Percentiles rank a stretch among this genome's conserved stretches.
Conservation (phyloP, 2,329 filamentous ascomycete species). For the Knufia fluminis region DNA sequence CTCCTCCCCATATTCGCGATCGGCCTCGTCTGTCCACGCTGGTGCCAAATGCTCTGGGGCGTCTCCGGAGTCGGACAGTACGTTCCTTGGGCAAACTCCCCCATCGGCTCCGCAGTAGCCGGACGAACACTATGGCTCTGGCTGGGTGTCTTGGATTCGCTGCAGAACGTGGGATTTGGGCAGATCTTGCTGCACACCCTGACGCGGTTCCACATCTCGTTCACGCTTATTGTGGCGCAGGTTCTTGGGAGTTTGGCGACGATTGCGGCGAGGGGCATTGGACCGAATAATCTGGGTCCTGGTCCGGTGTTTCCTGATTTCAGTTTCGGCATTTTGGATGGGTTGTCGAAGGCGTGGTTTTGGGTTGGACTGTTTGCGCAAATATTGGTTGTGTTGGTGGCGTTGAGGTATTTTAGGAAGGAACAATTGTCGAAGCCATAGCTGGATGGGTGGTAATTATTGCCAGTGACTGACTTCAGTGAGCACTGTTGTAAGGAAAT, state of each 20-base stretch:
- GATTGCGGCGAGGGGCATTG: slow-evolving; percentile 44
- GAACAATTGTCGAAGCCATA: slow-evolving; percentile 23
- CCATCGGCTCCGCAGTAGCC: slow-evolving; percentile 37
- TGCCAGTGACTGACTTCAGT: too few species aligned
- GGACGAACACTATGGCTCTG: slow-evolving; percentile 48
- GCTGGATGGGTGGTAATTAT: background rate
- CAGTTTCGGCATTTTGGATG: slow-evolving; percentile 12
- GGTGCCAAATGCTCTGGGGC: slow-evolving; percentile 51
- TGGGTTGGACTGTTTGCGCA: slow-evolving; percentile 46
- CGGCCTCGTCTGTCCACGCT: slow-evolving; percentile 48
- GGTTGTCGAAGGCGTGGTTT: slow-evolving; percentile 36
- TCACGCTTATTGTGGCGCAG: slow-evolving; percentile 46
- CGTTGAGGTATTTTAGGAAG: slow-evolving; percentile 40
- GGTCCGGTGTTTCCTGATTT: slow-evolving; percentile 40
- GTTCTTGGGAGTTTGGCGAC: slow-evolving; percentile 45
- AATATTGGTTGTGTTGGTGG: slow-evolving; percentile 45
- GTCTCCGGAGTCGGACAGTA: slow-evolving; percentile 44
- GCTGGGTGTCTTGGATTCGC: slow-evolving; percentile 48
- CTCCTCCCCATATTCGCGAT: slow-evolving; percentile 51
- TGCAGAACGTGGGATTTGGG: slow-evolving; percentile 50
- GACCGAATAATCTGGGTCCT: slow-evolving; percentile 44
- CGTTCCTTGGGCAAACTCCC: slow-evolving; percentile 44
- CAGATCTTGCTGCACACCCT: slow-evolving; percentile 51
- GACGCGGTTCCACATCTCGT: slow-evolving; percentile 47
- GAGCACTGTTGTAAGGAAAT: too few species aligned